Evolutionary conservation across 768 basidiomycete species (phyloP), one percentile per base, ranked within the genome.

Genomic region (Naematelia aurantialba): DNA sequence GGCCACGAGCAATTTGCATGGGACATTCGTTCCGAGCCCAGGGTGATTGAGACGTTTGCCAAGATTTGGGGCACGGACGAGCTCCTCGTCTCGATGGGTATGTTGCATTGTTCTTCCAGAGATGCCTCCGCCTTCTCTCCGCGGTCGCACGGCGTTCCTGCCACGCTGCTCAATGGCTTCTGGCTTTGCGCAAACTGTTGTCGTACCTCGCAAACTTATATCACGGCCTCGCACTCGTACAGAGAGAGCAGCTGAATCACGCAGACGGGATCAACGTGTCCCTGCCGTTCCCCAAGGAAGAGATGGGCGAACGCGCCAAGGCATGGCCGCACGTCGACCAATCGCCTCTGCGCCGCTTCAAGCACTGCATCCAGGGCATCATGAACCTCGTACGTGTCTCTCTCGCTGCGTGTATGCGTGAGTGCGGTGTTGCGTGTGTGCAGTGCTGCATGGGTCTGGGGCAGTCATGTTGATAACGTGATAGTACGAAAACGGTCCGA

Each of bases 401-500:
- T 54, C 52, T 13, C 19, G 17, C 34, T 39, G 17, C 17, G 8
- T 39, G 8, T 39, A 39, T 39, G 17, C 8, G 8, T 39, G 8
- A n/a, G n/a, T n/a, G n/a, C n/a, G n/a, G n/a, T n/a, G n/a, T n/a
- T n/a, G n/a, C n/a, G n/a, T n/a, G n/a, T n/a, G n/a, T n/a, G n/a
- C n/a, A n/a, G n/a, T n/a, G n/a, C n/a, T n/a, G n/a, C n/a, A n/a
- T n/a, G n/a, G n/a, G n/a, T n/a, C n/a, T n/a, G n/a, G n/a, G n/a
- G n/a, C n/a, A n/a, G n/a, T n/a, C n/a, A n/a, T n/a, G n/a, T n/a
- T n/a, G n/a, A n/a, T n/a, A n/a, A n/a, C n/a, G n/a, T n/a, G 12
- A 45, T 45, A n/a, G 52, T 42, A 54, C 29, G 55, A 59, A 12
- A 78, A 78, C 61, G 79, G 78, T 3, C 72, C 73, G 1, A 59